Conservation (phyloP, 2,329 filamentous ascomycete genomes). For the Nannizziopsis arthrosporioides region DNA sequence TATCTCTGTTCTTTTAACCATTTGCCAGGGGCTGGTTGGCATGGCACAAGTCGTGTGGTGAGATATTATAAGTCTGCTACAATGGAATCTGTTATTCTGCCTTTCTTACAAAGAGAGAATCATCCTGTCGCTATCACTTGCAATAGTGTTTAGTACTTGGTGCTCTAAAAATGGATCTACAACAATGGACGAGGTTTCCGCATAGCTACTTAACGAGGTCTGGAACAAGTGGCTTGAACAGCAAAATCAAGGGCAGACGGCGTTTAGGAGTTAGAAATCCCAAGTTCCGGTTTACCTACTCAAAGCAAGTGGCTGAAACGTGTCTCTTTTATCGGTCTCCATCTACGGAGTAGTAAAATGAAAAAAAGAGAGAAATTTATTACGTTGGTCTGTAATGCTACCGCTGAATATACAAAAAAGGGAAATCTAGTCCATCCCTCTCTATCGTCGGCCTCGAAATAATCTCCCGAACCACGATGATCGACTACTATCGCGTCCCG, state of each 20-base stretch:
- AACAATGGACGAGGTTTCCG: too few relatives aligned
- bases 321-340: too few relatives aligned
- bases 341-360: too few relatives aligned
- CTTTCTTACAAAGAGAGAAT: background rate
- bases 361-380: too few relatives aligned
- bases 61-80: slow-evolving; percentile 1
- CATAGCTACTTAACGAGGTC: too few relatives aligned
- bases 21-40: slow-evolving; percentile 8
- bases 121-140: background rate
- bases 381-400: too few relatives aligned
- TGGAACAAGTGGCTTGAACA: too few relatives aligned
- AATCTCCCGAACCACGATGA: background rate
- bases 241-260: too few relatives aligned
- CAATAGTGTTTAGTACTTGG: background rate
- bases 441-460: background rate
- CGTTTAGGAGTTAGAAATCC: too few relatives aligned
- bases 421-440: background rate
- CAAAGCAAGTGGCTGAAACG: too few relatives aligned
- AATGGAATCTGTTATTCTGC: slow-evolving; percentile 1
- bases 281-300: too few relatives aligned
- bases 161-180: background rate
- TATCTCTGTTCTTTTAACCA: slow-evolving; percentile 17
- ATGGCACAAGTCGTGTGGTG: background rate
- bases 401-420: background rate
- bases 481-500: background rate